Conservation (phyloP, 2,329 filamentous ascomycete species). For the Blastomyces silverae region DNA sequence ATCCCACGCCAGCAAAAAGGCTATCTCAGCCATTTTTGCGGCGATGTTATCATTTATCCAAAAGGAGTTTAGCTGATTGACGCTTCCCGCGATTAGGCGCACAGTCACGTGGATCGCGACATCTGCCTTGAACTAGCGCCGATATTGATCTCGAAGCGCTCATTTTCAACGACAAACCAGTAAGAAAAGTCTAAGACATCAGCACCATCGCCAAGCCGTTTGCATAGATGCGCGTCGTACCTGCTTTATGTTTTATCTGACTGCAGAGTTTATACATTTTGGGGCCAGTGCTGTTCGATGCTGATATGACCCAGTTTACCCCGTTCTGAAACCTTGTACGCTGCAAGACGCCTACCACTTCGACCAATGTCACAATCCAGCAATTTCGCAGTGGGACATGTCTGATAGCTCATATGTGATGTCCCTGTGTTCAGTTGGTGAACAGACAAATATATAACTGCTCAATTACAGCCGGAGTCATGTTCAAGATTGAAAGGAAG, state of each 20-base stretch:
- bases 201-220: neutral
- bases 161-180: neutral
- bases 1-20: neutral
- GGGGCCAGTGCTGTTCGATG: neutral
- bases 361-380: neutral
- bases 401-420: neutral
- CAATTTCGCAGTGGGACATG: neutral
- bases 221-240: conserved; percentile 1
- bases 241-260: conserved; percentile 4
- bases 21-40: neutral
- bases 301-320: neutral
- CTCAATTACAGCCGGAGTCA: neutral
- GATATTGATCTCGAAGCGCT: neutral
- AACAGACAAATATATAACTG: neutral
- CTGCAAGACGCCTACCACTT: neutral
- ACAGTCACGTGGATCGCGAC: conserved; percentile 18
- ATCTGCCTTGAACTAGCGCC: neutral
- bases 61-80: conserved; percentile 15
- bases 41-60: conserved; percentile 17
- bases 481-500: neutral
- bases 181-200: neutral
- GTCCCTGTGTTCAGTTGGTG: neutral
- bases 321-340: neutral
- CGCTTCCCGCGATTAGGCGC: conserved; percentile 15
- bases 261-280: neutral